Evolutionary conservation across 805 yeast genomes (phyloP).

Genomic region (Cyberlindnera xishuangbannaensis): DNA sequence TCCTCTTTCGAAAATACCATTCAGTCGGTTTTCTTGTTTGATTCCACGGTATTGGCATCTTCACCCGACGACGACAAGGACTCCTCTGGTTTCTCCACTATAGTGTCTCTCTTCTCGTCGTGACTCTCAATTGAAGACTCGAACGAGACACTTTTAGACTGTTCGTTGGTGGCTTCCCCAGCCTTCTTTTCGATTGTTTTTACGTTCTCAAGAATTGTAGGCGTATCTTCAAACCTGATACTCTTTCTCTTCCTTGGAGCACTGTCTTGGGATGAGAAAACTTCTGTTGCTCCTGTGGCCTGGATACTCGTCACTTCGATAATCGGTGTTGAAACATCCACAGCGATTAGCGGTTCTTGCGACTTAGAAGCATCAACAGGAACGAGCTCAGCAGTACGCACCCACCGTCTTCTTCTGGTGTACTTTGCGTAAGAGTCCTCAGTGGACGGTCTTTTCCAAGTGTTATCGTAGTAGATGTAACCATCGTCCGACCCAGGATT

Average conservation of each 20-base stretch:
- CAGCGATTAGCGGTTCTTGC: conserved; percentile 3
- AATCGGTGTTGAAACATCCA: conserved; percentile 12
- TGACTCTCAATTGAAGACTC: conserved; percentile 1
- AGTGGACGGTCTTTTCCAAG: conserved; percentile 88
- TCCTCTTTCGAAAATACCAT: too few species aligned
- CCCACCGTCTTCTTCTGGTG: conserved; percentile 94
- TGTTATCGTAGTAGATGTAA: conserved; percentile 81
- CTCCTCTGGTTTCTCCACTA: background rate
- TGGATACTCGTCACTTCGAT: conserved; percentile 20
- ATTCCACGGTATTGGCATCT: too few species aligned
- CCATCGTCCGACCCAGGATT: conserved; percentile 81
- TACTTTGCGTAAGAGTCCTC: conserved; percentile 87
- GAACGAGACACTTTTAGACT: background rate
- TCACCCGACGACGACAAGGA: too few species aligned
- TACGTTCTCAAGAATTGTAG: conserved; percentile 22
- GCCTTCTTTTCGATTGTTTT: conserved; percentile 15
- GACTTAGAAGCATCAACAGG: conserved; percentile 24
- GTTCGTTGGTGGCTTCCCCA: background rate
- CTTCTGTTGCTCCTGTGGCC: conserved; percentile 18
- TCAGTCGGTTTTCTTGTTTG: too few species aligned
- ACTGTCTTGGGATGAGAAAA: conserved; percentile 5
- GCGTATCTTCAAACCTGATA: conserved; percentile 40
- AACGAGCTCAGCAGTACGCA: conserved; percentile 85
- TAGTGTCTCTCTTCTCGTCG: too few species aligned
- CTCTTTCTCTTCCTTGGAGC: conserved; percentile 33